Evolutionary conservation across 106 monocot genomes (phyloP).

Genomic region (Dendrobium huoshanense): DNA sequence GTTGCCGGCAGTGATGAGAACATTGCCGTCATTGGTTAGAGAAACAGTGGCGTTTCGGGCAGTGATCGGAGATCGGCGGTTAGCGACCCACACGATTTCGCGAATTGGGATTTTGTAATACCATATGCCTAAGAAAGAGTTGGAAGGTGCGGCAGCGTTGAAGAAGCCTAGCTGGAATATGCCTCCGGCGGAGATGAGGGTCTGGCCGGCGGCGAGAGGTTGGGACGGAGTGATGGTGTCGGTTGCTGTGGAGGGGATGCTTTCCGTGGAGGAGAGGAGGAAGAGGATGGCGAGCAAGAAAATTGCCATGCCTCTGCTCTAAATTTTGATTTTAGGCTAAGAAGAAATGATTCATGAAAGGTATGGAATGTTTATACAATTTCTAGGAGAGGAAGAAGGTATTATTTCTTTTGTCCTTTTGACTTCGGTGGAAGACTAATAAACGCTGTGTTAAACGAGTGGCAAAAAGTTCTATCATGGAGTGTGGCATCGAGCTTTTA

Average conservation of each 20-base stretch:
- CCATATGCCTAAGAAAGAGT: slow-evolving; percentile 6
- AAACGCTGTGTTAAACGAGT: too few species aligned
- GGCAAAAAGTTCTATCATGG: too few species aligned
- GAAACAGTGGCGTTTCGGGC: not conserved
- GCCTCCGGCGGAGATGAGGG: slow-evolving; percentile 10
- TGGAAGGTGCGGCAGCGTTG: not conserved
- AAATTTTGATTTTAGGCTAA: too few species aligned
- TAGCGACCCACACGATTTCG: slow-evolving; percentile 17
- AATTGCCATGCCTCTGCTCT: not conserved
- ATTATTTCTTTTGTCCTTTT: too few species aligned
- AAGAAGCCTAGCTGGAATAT: slow-evolving; percentile 14
- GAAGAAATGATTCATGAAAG: too few species aligned
- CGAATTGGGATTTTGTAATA: not conserved
- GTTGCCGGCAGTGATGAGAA: not conserved
- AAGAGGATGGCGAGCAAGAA: not conserved
- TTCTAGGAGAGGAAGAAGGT: not conserved
- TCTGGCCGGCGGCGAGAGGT: slow-evolving; percentile 3
- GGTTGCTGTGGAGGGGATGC: not conserved
- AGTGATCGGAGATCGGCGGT: slow-evolving; percentile 7
- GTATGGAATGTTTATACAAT: not conserved
- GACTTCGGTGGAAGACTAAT: too few species aligned
- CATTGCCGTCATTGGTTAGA: not conserved
- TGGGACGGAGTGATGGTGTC: slow-evolving; percentile 10
- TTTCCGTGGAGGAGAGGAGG: not conserved
- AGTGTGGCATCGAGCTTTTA: too few species aligned